A percentile compares a stretch with the other conserved stretches of the same genome.
Evolutionary conservation across 495 filamentous ascomycete genomes (phyloP).

Genomic region (Eremomyces bilateralis): DNA sequence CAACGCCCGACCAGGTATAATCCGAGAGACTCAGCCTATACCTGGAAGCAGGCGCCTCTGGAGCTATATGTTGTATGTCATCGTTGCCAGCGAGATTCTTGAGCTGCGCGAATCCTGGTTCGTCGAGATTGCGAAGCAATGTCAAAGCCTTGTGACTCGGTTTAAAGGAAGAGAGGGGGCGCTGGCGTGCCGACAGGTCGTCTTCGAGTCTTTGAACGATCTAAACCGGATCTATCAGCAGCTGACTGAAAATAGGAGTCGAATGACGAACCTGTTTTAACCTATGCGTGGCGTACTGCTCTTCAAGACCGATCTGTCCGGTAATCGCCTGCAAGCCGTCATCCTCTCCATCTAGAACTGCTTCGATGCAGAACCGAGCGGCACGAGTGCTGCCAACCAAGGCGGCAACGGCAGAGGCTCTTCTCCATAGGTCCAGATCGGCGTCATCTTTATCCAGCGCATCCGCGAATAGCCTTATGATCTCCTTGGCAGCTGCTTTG

Average conservation of each 20-base stretch:
- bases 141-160: slow-evolving; percentile 39
- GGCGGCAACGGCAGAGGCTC: slow-evolving; percentile 53
- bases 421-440: slow-evolving; percentile 85
- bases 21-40: slow-evolving; percentile 10
- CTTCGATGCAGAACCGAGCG: slow-evolving; percentile 72
- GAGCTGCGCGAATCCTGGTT: slow-evolving; percentile 53
- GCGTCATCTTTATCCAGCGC: slow-evolving; percentile 79
- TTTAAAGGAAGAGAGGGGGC: slow-evolving; percentile 36
- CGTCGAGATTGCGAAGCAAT: slow-evolving; percentile 48
- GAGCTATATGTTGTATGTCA: not conserved
- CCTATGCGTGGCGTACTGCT: slow-evolving; percentile 62
- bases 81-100: not conserved
- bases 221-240: not conserved
- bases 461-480: slow-evolving; percentile 42
- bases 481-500: slow-evolving; percentile 20
- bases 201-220: slow-evolving; percentile 42
- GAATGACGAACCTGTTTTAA: slow-evolving; percentile 44
- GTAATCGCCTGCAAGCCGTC: slow-evolving; percentile 43
- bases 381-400: slow-evolving; percentile 57
- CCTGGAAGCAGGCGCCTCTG: slow-evolving; percentile 12
- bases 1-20: slow-evolving; percentile 30
- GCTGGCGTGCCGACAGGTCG: slow-evolving; percentile 42
- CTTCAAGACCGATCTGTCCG: slow-evolving; percentile 63
- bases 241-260: no score
- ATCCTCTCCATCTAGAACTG: slow-evolving; percentile 72